Evolutionary conservation across 139 green algal species (phyloP).

Genomic region (Bryopsis sp.): DNA sequence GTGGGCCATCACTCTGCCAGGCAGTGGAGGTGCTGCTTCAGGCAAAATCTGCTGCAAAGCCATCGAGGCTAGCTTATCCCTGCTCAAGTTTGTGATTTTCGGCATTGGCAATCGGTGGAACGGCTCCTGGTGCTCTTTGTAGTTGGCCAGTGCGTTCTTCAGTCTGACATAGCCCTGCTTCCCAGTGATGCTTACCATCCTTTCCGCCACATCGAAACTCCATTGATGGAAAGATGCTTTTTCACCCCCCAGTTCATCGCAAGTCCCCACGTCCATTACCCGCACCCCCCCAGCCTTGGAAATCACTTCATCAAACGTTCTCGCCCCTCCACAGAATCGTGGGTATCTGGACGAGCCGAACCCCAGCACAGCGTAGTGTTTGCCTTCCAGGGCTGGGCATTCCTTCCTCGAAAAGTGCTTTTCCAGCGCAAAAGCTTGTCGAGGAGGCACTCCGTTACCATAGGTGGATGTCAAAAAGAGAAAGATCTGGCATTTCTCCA

Average conservation of each 20-base stretch:
- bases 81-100: no score
- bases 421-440: neutral
- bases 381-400: neutral
- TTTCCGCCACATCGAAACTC: no score
- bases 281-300: neutral
- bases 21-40: neutral
- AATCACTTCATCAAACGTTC: neutral
- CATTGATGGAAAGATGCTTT: no score
- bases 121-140: no score
- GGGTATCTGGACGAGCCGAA: neutral
- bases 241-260: neutral
- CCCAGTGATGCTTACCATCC: no score
- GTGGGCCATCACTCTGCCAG: neutral
- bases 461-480: slow-evolving; percentile 21
- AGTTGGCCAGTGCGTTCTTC: no score
- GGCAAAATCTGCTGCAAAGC: neutral
- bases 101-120: no score
- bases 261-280: neutral
- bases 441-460: neutral
- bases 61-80: no score
- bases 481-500: neutral
- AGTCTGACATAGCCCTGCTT: no score
- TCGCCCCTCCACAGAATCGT: neutral
- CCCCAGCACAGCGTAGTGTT: neutral
- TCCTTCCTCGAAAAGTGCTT: neutral